phyloP scores from a whole-genome alignment of 2,329 filamentous ascomycete species.

The Colletotrichum sublineola region DNA sequence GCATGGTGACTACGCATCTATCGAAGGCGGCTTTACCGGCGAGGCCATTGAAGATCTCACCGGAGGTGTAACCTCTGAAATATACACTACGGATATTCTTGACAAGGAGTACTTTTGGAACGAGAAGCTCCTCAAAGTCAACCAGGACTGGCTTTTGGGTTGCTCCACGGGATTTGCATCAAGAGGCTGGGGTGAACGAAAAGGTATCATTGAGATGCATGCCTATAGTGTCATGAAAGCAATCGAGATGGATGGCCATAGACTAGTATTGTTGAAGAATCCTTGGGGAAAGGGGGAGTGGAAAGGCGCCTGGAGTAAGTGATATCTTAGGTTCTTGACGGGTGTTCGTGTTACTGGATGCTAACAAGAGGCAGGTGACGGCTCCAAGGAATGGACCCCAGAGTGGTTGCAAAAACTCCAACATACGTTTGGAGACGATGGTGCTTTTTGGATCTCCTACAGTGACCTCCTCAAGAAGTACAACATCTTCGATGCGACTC shows the following conservation, averaged over 20 bases:
- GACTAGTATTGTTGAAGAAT: constrained; percentile 77
- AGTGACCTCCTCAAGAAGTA: constrained; percentile 61
- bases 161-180: constrained; percentile 66
- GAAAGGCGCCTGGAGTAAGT: constrained; percentile 79
- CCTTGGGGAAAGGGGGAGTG: constrained; percentile 87
- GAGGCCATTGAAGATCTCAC: constrained; percentile 72
- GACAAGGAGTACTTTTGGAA: constrained; percentile 81
- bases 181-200: constrained; percentile 61
- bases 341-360: background rate
- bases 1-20: constrained; percentile 82
- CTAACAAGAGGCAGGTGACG: constrained; percentile 65
- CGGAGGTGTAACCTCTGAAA: constrained; percentile 75
- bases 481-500: constrained; percentile 59
- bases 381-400: constrained; percentile 79
- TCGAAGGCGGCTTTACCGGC: constrained; percentile 78
- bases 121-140: constrained; percentile 82
- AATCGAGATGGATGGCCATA: constrained; percentile 70
- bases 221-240: constrained; percentile 73
- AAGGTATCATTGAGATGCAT: constrained; percentile 70
- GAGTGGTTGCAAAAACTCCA: constrained; percentile 77
- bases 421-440: constrained; percentile 78
- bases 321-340: background rate
- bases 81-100: constrained; percentile 76
- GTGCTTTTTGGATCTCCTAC: constrained; percentile 64
- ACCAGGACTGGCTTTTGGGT: constrained; percentile 81